Conservation (phyloP, 2,329 filamentous ascomycete genomes). For the Alternaria gaisen region DNA sequence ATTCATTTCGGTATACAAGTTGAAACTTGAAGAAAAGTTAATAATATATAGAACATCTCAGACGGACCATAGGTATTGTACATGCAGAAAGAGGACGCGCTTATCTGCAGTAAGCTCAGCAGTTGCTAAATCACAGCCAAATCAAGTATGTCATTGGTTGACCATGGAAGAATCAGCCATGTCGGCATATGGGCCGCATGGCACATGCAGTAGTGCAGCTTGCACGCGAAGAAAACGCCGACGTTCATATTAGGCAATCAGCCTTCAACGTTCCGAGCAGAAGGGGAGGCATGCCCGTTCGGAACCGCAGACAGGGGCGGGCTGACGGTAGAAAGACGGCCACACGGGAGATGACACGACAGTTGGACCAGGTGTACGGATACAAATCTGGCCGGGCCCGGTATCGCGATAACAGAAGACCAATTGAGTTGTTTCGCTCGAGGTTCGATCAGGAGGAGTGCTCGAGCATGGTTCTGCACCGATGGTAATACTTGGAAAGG, state of each 20-base stretch:
- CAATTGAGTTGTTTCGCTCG: background rate
- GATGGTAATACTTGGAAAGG: constrained; percentile 20
- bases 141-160: background rate
- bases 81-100: background rate
- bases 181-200: background rate
- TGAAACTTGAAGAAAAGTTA: constrained; percentile 1
- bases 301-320: constrained; percentile 7
- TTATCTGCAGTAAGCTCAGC: background rate
- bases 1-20: background rate
- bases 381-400: constrained; percentile 4
- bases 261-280: constrained; percentile 4
- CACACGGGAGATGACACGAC: constrained; percentile 21
- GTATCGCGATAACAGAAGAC: constrained; percentile 7
- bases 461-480: constrained; percentile 3
- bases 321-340: constrained; percentile 13
- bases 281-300: constrained; percentile 10
- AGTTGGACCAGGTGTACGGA: constrained; percentile 21
- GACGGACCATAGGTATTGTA: background rate
- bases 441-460: background rate
- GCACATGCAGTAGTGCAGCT: background rate
- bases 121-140: background rate
- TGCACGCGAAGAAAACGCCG: background rate
- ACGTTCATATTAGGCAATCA: background rate
- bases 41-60: background rate
- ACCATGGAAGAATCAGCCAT: background rate